Percentiles rank a stretch among this genome's conserved stretches.
These are phyloP conservation scores for Penicillium manginii DNA, from an alignment of 495 filamentous ascomycete species.

Conservation along the genomic window DNA sequence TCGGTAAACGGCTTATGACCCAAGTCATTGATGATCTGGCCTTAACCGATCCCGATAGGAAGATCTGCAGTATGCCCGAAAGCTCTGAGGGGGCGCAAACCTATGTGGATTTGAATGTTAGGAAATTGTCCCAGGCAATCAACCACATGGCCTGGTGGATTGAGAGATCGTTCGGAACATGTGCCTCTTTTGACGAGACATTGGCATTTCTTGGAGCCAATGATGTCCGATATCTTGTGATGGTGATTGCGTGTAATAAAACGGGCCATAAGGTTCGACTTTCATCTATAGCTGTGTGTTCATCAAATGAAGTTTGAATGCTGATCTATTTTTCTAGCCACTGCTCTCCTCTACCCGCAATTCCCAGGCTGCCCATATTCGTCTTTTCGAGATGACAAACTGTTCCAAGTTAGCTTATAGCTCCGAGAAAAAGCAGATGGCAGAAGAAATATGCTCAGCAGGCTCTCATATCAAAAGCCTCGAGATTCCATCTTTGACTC, in stretches of 20 bases:
- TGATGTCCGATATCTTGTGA: slow-evolving; percentile 24
- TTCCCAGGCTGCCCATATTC: slow-evolving; percentile 33
- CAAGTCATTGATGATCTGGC: not conserved
- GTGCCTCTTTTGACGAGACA: slow-evolving; percentile 7
- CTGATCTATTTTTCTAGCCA: slow-evolving; percentile 10
- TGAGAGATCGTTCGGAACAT: slow-evolving; percentile 32
- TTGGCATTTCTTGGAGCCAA: slow-evolving; percentile 31
- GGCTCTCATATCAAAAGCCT: not conserved
- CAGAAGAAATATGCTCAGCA: not conserved
- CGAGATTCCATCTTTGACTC: slow-evolving; percentile 3
- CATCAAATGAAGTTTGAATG: no score
- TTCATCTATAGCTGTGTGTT: not conserved
- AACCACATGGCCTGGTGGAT: slow-evolving; percentile 55
- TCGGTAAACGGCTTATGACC: not conserved
- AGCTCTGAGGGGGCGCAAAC: not conserved
- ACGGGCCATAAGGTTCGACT: slow-evolving; percentile 14
- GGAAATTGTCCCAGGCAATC: slow-evolving; percentile 35
- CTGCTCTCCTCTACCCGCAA: slow-evolving; percentile 38
- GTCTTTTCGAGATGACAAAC: slow-evolving; percentile 27
- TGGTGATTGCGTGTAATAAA: slow-evolving; percentile 25
- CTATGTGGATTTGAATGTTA: slow-evolving; percentile 1
- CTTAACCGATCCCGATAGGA: not conserved
- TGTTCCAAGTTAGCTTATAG: slow-evolving; percentile 23
- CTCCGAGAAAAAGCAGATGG: slow-evolving; percentile 1
- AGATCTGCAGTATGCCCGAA: not conserved